These are phyloP conservation scores for Sporothrix brunneoviolacea DNA, from an alignment of 2,329 filamentous ascomycete genomes.

Conservation along the genomic window DNA sequence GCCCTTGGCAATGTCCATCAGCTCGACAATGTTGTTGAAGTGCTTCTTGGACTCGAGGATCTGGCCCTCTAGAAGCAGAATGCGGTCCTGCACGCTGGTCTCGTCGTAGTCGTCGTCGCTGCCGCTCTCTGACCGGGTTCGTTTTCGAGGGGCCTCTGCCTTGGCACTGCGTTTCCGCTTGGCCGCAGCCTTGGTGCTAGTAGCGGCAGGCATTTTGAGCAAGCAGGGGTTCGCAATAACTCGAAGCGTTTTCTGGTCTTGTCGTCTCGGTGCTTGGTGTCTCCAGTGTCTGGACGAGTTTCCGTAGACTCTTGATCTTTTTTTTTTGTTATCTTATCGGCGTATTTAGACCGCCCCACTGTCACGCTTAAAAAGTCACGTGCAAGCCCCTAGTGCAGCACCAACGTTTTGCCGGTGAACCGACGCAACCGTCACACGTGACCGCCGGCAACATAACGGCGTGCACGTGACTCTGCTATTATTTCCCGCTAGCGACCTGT, in stretches of 20 bases:
- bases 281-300: too few relatives aligned
- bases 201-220: constrained; percentile 10
- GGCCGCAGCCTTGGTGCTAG: constrained; percentile 13
- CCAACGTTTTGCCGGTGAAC: constrained; percentile 3
- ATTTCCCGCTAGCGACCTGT: constrained; percentile 17
- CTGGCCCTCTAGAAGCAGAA: constrained; percentile 69
- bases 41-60: constrained; percentile 82
- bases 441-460: not conserved
- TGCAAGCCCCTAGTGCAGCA: too few relatives aligned
- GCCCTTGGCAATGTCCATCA: constrained; percentile 56
- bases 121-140: constrained; percentile 42
- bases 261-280: too few relatives aligned
- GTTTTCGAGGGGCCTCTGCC: constrained; percentile 43
- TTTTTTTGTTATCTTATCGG: constrained; percentile 12
- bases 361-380: not conserved
- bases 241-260: too few relatives aligned
- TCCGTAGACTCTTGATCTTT: not conserved
- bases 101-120: constrained; percentile 41
- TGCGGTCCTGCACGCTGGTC: constrained; percentile 50
- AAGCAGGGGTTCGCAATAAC: not conserved
- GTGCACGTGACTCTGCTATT: constrained; percentile 9
- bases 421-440: not conserved
- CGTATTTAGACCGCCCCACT: not conserved
- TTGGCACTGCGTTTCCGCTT: constrained; percentile 48
- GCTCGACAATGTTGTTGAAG: constrained; percentile 79